A percentile compares a stretch with the other conserved stretches of the same genome.
phyloP scores from a whole-genome alignment of 805 yeast genomes.

The Kuraishia cidri region DNA sequence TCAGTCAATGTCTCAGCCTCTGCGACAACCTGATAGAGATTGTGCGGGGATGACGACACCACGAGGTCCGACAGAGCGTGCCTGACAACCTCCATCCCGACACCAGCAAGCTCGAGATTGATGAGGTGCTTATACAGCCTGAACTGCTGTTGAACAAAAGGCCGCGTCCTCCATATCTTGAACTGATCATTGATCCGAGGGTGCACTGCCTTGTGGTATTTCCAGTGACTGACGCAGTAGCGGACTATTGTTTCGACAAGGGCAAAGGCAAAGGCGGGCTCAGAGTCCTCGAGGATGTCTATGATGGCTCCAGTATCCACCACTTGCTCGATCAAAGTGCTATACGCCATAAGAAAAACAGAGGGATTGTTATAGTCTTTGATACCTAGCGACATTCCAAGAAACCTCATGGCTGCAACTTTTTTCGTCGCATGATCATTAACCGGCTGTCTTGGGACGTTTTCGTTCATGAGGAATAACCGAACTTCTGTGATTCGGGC shows the following conservation, averaged over 20 bases:
- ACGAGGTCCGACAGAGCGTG: background rate
- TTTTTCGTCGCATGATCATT: slow-evolving; percentile 16
- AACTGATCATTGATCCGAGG: slow-evolving; percentile 13
- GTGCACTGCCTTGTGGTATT: slow-evolving; percentile 12
- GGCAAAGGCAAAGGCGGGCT: slow-evolving; percentile 15
- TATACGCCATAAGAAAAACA: slow-evolving; percentile 26
- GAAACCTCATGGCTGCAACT: slow-evolving; percentile 19
- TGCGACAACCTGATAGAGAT: background rate
- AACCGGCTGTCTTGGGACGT: background rate
- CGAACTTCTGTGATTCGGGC: slow-evolving; percentile 11
- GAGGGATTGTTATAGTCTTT: slow-evolving; percentile 22
- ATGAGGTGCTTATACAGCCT: slow-evolving; percentile 11
- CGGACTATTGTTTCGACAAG: slow-evolving; percentile 30
- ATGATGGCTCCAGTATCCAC: slow-evolving; percentile 27
- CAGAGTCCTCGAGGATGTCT: slow-evolving; percentile 16
- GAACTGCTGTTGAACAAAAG: slow-evolving; percentile 11
- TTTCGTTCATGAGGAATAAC: slow-evolving; percentile 8
- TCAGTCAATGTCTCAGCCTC: background rate
- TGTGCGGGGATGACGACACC: background rate
- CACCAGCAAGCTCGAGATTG: slow-evolving; percentile 4
- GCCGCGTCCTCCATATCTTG: slow-evolving; percentile 20
- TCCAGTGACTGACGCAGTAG: slow-evolving; percentile 39
- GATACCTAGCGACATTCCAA: slow-evolving; percentile 23
- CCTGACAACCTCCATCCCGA: slow-evolving; percentile 5
- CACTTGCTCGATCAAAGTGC: slow-evolving; percentile 26